phyloP scores from a whole-genome alignment of 2,329 filamentous ascomycete genomes.

The Elsinoe arachidis region DNA sequence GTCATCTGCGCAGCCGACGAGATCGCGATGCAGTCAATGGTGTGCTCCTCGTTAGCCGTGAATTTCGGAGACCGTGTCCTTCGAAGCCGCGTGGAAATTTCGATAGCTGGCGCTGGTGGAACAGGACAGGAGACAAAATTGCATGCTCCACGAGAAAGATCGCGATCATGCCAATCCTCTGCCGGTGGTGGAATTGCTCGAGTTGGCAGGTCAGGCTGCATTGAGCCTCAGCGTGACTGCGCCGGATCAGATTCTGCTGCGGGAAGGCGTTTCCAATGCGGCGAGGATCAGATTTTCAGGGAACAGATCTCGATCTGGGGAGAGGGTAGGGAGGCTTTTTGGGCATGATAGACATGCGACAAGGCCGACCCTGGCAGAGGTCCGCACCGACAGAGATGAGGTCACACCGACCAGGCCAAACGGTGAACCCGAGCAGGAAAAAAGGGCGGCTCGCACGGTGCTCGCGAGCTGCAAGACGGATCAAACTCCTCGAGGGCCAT shows the following conservation, averaged over 20 bases:
- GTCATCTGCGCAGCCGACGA: neutral
- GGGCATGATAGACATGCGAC: neutral
- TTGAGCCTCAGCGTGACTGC: neutral
- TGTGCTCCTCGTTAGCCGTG: neutral
- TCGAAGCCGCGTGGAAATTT: neutral
- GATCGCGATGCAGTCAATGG: neutral
- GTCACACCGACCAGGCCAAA: neutral
- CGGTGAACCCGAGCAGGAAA: neutral
- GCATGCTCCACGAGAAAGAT: neutral
- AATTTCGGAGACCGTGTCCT: neutral
- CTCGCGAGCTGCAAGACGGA: neutral
- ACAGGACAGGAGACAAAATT: constrained; percentile 1
- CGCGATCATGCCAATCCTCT: neutral
- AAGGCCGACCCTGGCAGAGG: neutral
- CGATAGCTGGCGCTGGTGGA: neutral
- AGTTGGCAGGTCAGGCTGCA: constrained; percentile 1
- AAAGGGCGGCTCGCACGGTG: neutral
- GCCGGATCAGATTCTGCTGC: neutral
- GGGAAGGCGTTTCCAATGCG: neutral
- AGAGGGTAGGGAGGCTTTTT: neutral
- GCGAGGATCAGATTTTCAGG: neutral
- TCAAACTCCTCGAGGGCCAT: constrained; percentile 1
- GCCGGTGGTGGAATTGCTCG: neutral
- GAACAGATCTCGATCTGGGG: constrained; percentile 1
- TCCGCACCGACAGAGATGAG: neutral